A percentile compares a stretch with the other conserved stretches of the same genome.
phyloP scores from a whole-genome alignment of 139 green algal genomes.

The Marvania coccoides region DNA sequence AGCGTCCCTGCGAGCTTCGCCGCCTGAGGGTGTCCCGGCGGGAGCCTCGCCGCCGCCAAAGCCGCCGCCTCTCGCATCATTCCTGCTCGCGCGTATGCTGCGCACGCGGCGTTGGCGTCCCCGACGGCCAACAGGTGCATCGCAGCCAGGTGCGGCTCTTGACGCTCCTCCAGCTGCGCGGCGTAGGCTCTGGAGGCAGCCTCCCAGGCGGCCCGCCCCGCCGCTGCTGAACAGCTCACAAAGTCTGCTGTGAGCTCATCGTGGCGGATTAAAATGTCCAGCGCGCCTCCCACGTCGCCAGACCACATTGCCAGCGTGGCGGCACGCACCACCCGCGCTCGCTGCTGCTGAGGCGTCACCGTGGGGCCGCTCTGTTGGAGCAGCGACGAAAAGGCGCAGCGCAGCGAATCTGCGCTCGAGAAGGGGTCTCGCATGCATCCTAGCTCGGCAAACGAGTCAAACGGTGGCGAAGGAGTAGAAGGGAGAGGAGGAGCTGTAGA shows the following conservation, averaged over 20 bases:
- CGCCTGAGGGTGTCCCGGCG: slow-evolving; percentile 9
- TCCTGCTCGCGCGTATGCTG: slow-evolving; percentile 9
- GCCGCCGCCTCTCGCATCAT: slow-evolving; percentile 17
- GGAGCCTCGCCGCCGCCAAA: slow-evolving; percentile 9
- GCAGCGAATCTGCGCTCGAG: no score
- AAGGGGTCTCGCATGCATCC: no score
- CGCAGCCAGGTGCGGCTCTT: slow-evolving; percentile 5
- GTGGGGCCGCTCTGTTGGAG: background rate
- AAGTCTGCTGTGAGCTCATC: slow-evolving; percentile 28
- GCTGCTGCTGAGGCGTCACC: background rate
- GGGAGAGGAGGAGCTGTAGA: no score
- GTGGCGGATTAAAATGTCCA: slow-evolving; percentile 13
- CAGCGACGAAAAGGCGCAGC: background rate
- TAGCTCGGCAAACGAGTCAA: no score
- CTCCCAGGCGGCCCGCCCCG: slow-evolving; percentile 16
- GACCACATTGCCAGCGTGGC: slow-evolving; percentile 16
- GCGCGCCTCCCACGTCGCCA: slow-evolving; percentile 17
- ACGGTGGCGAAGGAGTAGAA: no score
- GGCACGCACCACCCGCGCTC: slow-evolving; percentile 1
- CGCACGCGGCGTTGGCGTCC: slow-evolving; percentile 8
- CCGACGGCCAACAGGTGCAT: slow-evolving; percentile 20
- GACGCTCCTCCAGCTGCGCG: slow-evolving; percentile 14
- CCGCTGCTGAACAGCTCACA: slow-evolving; percentile 26
- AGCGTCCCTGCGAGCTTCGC: slow-evolving; percentile 4
- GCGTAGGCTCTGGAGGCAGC: slow-evolving; percentile 10